Evolutionary conservation across 2,329 filamentous ascomycete species (phyloP).

Genomic region (Fusarium domesticum): DNA sequence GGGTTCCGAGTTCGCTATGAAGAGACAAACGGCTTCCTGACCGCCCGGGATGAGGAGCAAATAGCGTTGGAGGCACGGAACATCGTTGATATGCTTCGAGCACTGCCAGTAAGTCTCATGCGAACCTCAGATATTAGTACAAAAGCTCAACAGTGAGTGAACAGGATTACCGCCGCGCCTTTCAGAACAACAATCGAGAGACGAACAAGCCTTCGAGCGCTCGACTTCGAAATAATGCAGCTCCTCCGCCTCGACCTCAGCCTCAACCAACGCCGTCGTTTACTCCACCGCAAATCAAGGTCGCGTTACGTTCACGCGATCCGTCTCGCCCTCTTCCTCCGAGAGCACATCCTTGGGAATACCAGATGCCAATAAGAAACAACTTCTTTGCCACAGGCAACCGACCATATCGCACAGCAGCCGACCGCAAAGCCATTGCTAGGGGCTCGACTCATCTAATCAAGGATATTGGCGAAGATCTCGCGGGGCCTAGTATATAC

Average conservation of each 20-base stretch:
- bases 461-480: conserved; percentile 1
- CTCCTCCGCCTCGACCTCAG: not conserved
- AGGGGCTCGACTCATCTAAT: conserved; percentile 18
- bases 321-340: not conserved
- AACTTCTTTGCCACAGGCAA: not conserved
- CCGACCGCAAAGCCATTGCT: conserved; percentile 29
- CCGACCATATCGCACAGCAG: conserved; percentile 10
- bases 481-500: conserved; percentile 26
- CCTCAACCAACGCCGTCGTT: not conserved
- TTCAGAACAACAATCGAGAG: not conserved
- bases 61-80: not conserved
- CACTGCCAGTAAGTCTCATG: not conserved
- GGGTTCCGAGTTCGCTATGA: not conserved
- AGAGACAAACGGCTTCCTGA: not conserved
- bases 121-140: not conserved
- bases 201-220: not conserved
- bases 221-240: not conserved
- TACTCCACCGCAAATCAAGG: not conserved
- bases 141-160: not conserved
- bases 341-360: not conserved
- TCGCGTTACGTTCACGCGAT: not conserved
- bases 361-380: not conserved
- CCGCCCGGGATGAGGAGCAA: not conserved
- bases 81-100: not conserved
- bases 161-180: not conserved